phyloP scores from a whole-genome alignment of 805 yeast genomes.

The Brettanomyces bruxellensis region DNA sequence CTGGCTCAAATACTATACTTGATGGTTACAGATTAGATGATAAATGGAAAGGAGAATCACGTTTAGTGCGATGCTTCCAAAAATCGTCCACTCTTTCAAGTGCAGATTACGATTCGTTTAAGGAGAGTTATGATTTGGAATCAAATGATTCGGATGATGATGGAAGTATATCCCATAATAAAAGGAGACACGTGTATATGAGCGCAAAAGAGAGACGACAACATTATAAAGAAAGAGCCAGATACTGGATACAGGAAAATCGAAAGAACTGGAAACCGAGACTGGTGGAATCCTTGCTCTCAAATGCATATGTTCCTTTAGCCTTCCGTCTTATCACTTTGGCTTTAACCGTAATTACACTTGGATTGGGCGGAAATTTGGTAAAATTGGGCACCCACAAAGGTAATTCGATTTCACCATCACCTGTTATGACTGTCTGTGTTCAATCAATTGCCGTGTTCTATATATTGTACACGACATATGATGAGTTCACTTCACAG shows the following conservation, averaged over 20 bases:
- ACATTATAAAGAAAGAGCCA: constrained; percentile 45
- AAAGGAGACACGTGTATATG: not conserved
- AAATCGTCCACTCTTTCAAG: constrained; percentile 6
- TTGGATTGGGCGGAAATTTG: constrained; percentile 63
- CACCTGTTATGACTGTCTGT: constrained; percentile 86
- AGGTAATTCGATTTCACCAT: constrained; percentile 57
- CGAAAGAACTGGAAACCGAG: constrained; percentile 57
- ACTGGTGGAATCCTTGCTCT: constrained; percentile 48
- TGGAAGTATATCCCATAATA: not conserved
- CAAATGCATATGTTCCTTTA: constrained; percentile 76
- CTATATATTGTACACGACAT: constrained; percentile 73
- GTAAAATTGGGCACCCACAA: constrained; percentile 29
- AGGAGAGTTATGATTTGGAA: constrained; percentile 7
- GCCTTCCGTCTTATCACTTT: constrained; percentile 56
- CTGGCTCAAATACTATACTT: constrained; percentile 4
- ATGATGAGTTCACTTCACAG: constrained; percentile 86
- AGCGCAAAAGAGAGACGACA: constrained; percentile 4
- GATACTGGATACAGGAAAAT: constrained; percentile 58
- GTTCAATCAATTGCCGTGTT: constrained; percentile 73
- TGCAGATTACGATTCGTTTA: constrained; percentile 9
- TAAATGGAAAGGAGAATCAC: constrained; percentile 65
- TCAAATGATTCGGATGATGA: not conserved
- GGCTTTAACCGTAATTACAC: constrained; percentile 53
- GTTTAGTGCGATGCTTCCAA: constrained; percentile 46
- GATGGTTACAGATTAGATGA: constrained; percentile 28